Evolutionary conservation across 805 yeast species (phyloP).

Genomic region (Cyberlindnera xishuangbannaensis): DNA sequence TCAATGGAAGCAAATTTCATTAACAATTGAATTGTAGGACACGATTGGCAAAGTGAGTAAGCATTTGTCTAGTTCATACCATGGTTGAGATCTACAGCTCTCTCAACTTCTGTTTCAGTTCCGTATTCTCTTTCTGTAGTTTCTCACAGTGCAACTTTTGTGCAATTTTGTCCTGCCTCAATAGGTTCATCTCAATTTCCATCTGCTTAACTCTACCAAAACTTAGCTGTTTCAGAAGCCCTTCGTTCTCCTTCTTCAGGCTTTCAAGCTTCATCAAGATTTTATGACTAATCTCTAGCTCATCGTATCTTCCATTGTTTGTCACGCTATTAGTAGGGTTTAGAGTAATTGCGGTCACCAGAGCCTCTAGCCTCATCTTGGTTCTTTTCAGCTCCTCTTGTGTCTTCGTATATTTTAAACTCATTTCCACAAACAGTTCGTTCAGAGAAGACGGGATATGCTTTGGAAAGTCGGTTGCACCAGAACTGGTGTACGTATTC

Average conservation of each 20-base stretch:
- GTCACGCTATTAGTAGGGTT: conserved; percentile 44
- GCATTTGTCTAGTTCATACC: too few species aligned
- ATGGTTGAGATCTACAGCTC: neutral
- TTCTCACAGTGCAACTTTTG: conserved; percentile 14
- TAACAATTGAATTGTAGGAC: too few species aligned
- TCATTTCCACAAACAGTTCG: conserved; percentile 42
- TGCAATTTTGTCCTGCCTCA: conserved; percentile 37
- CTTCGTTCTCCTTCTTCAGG: conserved; percentile 64
- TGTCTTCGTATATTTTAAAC: conserved; percentile 41
- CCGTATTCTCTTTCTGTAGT: too few species aligned
- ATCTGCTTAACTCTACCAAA: conserved; percentile 72
- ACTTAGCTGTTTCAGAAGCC: conserved; percentile 62
- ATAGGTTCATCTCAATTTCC: conserved; percentile 59
- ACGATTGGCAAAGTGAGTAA: too few species aligned
- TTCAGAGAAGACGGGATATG: conserved; percentile 38
- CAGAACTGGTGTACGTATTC: neutral
- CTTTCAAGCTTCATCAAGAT: conserved; percentile 55
- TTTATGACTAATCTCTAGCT: conserved; percentile 69
- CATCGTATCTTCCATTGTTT: conserved; percentile 60
- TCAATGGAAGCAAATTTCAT: too few species aligned
- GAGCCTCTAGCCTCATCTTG: conserved; percentile 55
- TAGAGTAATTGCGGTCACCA: conserved; percentile 49
- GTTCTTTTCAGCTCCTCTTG: conserved; percentile 53
- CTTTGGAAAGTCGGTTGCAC: conserved; percentile 1
- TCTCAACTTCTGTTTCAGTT: neutral